Evolutionary conservation across 2,329 filamentous ascomycete species (phyloP), one percentile per base, ranked within the genome.

Genomic region (Penicillium sp.): DNA sequence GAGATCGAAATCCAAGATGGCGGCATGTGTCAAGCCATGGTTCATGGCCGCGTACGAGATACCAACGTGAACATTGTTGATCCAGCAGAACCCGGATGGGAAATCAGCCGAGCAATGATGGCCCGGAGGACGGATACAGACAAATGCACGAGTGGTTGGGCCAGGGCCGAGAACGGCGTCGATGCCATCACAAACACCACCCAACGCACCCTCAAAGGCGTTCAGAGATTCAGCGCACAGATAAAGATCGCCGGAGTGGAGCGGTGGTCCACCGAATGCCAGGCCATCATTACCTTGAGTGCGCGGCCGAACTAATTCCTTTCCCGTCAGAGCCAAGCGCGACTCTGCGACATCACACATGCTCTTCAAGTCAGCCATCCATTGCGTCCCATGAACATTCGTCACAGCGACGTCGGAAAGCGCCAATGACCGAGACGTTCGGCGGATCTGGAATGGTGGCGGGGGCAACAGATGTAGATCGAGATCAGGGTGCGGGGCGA

Each of bases 21-120:
- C 93, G 0, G 90, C 91, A 63, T 98, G 93, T 0, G 91, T 97
- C 18, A 97, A 71, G 0, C 86, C 89, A 59, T 98, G 86, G 26
- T 78, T 79, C 47, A 91, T 80, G 14, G 87, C 83, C 8, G 84
- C 91, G 63, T 98, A 87, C 64, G 94, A 86, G 50, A 98, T 95
- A 0, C 91, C 93, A 15, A 98, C 87, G 60, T 97, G 91, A 1
- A 98, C 89, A 60, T 98, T 98, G 65, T 98, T 98, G 35, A 98
- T 71, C 91, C 93, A 98, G 70, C 93, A 98, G 62, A 98, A 98
- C 0, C 93, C 93, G 2, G 91, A 96, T 0, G 93, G 93, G 55
- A 85, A 84, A 34, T 85, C 80, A 3, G 87, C 81, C 2, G 91
- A 95, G 67, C 93, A 98, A 61, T 98, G 93, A 62, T 98, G 93